Conservation (phyloP, 257 asterid genomes). For the Solanum chmielewskii region DNA sequence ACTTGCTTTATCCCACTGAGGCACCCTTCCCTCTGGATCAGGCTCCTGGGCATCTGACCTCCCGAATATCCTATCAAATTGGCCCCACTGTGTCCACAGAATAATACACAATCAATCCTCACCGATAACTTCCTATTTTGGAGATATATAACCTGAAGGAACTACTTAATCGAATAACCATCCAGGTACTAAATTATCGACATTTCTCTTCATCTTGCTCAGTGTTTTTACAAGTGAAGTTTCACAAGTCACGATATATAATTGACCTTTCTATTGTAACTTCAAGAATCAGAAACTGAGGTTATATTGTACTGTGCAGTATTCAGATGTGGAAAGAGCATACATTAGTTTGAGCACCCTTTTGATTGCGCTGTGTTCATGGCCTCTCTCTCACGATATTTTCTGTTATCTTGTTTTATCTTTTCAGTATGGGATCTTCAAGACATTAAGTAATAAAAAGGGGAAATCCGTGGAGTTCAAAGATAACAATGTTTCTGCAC, state of each 20-base stretch:
- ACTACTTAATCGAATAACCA: background rate
- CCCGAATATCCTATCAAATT: slow-evolving; percentile 76
- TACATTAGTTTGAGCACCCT: background rate
- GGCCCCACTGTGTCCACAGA: slow-evolving; percentile 60
- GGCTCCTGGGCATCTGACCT: slow-evolving; percentile 69
- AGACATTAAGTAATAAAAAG: background rate
- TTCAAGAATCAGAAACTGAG: background rate
- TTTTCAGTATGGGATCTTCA: background rate
- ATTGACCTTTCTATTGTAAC: background rate
- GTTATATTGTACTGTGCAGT: background rate
- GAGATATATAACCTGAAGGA: background rate
- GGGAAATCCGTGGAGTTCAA: background rate
- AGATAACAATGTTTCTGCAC: background rate
- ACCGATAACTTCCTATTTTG: background rate
- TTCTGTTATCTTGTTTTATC: background rate
- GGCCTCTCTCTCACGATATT: background rate
- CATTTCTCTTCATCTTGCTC: background rate
- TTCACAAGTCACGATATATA: background rate
- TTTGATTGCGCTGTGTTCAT: background rate
- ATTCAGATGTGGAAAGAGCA: background rate
- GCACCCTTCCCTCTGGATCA: slow-evolving; percentile 94
- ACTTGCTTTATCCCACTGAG: slow-evolving; percentile 64
- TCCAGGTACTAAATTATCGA: background rate
- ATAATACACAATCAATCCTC: background rate
- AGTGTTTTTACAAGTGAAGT: background rate